Evolutionary conservation across 163 green algal species (phyloP).

Genomic region (Scenedesmus sp.): DNA sequence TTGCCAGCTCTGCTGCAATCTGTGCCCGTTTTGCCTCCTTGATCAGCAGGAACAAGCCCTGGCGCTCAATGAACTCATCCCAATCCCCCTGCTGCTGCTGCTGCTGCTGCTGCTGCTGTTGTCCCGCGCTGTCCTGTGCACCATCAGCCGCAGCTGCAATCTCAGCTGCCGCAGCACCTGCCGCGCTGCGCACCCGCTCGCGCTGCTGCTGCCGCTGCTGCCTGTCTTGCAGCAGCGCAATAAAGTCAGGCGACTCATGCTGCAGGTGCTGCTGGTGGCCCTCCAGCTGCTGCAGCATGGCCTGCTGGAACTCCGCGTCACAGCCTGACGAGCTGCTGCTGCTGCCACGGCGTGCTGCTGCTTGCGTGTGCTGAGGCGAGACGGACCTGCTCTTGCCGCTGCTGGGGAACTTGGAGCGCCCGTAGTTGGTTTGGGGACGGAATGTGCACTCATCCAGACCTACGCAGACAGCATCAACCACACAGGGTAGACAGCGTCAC

Average conservation of each 20-base stretch:
- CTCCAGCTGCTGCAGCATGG: slow-evolving; percentile 1
- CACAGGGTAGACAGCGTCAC: background rate
- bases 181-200: background rate
- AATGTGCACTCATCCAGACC: slow-evolving; percentile 17
- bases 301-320: background rate
- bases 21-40: slow-evolving; percentile 14
- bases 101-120: slow-evolving; percentile 13
- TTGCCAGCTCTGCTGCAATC: background rate
- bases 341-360: background rate
- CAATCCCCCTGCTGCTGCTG: background rate
- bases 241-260: background rate
- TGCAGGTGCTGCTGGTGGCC: background rate
- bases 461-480: background rate
- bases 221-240: background rate
- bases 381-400: background rate
- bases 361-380: background rate
- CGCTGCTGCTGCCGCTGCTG: slow-evolving; percentile 29
- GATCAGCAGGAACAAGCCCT: slow-evolving; percentile 18
- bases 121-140: background rate
- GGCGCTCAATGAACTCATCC: slow-evolving; percentile 35
- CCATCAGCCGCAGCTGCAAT: background rate
- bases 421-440: slow-evolving; percentile 11
- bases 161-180: slow-evolving; percentile 5
- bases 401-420: slow-evolving; percentile 16
- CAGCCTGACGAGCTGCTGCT: background rate